phyloP scores from a whole-genome alignment of 305 asterid species.

The Solanum aculeatissimum region DNA sequence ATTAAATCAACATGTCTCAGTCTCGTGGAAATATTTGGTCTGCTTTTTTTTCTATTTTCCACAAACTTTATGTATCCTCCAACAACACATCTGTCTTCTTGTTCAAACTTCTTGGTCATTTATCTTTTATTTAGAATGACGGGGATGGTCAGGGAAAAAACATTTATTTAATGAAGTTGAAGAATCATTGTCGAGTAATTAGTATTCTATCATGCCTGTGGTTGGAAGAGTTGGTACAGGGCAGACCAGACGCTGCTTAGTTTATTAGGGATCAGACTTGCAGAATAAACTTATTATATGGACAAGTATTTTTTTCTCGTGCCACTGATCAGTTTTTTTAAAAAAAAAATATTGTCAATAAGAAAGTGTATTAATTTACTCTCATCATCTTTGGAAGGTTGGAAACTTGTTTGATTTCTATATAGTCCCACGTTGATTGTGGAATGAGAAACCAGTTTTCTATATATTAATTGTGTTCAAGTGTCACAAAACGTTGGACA shows the following conservation, averaged over 20 bases:
- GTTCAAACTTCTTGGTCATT: background rate
- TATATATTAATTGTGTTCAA: no score
- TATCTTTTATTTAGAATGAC: background rate
- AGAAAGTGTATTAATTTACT: background rate
- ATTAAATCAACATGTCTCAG: background rate
- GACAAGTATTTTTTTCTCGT: background rate
- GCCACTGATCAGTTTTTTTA: background rate
- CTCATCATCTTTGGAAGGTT: background rate
- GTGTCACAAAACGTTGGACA: background rate
- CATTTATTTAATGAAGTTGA: background rate
- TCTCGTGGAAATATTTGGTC: background rate
- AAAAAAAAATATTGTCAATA: no score
- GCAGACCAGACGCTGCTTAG: background rate
- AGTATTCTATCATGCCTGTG: background rate
- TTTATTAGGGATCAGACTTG: background rate
- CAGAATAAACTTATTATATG: background rate
- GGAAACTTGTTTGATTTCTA: background rate
- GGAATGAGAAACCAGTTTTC: background rate
- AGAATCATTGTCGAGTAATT: background rate
- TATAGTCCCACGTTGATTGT: no score
- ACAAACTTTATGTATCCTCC: no score
- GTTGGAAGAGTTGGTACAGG: background rate
- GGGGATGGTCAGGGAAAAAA: background rate
- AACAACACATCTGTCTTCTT: background rate
- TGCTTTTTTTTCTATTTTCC: background rate